phyloP scores from a whole-genome alignment of 345 rosid genomes.

The Linum lewisii region DNA sequence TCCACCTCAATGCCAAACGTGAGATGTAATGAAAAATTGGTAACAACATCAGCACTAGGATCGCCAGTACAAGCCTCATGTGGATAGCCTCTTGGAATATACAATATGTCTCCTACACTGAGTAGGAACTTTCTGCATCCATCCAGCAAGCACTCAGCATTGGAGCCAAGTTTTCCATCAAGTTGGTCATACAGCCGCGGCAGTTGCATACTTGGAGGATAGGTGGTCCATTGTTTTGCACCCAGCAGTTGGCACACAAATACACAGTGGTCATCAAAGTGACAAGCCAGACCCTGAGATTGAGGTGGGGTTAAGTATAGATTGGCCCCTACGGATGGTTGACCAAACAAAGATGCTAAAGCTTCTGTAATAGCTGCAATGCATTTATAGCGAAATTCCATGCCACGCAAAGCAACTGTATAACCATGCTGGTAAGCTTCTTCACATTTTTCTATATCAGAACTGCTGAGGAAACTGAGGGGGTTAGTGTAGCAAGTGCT shows the following conservation, averaged over 20 bases:
- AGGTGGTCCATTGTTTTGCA: slow-evolving; percentile 37
- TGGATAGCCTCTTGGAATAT: slow-evolving; percentile 49
- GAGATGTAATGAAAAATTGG: slow-evolving; percentile 41
- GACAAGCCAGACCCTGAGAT: slow-evolving; percentile 52
- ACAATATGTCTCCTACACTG: slow-evolving; percentile 47
- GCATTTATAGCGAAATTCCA: slow-evolving; percentile 41
- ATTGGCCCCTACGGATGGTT: slow-evolving; percentile 58
- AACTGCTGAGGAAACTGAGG: slow-evolving; percentile 10
- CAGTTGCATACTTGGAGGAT: slow-evolving; percentile 25
- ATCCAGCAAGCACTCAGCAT: slow-evolving; percentile 13
- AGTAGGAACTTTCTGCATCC: slow-evolving; percentile 24
- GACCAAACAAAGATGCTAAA: slow-evolving; percentile 55
- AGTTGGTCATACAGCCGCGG: slow-evolving; percentile 42
- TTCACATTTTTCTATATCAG: slow-evolving; percentile 31
- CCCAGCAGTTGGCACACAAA: slow-evolving; percentile 54
- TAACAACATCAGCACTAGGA: slow-evolving; percentile 10
- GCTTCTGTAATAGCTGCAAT: slow-evolving; percentile 36
- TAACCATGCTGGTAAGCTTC: slow-evolving; percentile 43
- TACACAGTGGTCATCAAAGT: slow-evolving; percentile 55
- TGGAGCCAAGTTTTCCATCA: slow-evolving; percentile 13
- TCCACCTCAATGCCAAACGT: slow-evolving; percentile 56
- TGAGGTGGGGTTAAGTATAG: slow-evolving; percentile 52
- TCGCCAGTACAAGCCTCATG: slow-evolving; percentile 41
- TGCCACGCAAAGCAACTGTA: slow-evolving; percentile 47
- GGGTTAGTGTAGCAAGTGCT: slow-evolving; percentile 12